Evolutionary conservation across 352 stramenopile species (phyloP), one percentile per base, ranked within the genome.

Genomic region (Pilasporangium apinafurcum): DNA sequence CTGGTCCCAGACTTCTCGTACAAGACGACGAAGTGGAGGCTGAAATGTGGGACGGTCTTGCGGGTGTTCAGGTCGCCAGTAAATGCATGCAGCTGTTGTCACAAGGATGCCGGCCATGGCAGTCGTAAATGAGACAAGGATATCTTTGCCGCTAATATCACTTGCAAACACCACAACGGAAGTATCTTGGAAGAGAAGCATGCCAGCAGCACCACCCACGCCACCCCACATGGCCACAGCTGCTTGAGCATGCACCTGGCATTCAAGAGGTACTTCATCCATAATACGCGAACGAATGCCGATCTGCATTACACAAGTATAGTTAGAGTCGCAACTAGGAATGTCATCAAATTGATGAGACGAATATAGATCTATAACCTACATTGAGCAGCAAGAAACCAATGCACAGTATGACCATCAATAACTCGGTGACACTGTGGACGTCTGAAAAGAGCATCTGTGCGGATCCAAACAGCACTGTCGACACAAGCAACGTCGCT

Each of bases 191-290:
- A 90, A 83, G 1, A 87, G 53, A 12, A 86, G 33, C 22, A 79
- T 72, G 8, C 77, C 74, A 1, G 86, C 43, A 4, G 82, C 54
- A 1, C 72, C 62, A 33, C 78, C 78, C 8, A 86, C 54, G 20
- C 74, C 75, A 37, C 75, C 65, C 68, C 77, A 90, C 51, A 90
- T 85, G 7, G 62, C 47, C 17, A 86, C 33, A 6, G 72, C 79
- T 13, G 75, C 68, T 40, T 90, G 78, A 6, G 78, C 78, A 37
- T 90, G 78, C 21, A 90, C 73, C 44, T 90, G 78, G 52, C 75
- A 90, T 51, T 85, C 72, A 18, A 84, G 67, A 7, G 71, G 67
- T 9, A 90, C 74, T 45, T 81, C 69, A 34, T 90, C 78, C 74
- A 90, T 87, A 29, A 90, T 61, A 7, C 78, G 78, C 8, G 74